Evolutionary conservation across 169 alveolate species (phyloP), one percentile per base, ranked within the genome.

Genomic region (Neospora caninum): DNA sequence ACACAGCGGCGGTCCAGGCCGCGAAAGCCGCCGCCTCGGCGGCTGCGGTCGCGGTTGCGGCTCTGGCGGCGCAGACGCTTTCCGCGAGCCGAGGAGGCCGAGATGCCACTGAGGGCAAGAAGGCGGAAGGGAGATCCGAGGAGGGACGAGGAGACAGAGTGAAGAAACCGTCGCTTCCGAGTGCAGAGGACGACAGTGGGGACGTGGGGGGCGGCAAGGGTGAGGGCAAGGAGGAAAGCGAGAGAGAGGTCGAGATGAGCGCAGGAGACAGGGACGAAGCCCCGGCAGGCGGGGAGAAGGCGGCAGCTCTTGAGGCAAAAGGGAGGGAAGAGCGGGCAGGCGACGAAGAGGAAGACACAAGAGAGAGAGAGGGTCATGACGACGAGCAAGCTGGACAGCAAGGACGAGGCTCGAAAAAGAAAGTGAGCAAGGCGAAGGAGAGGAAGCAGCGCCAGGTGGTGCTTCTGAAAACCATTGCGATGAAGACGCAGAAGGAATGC

Each of bases 381-480:
- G 89, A 82, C 93, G 67, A 82, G 67, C 69, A 36, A 69, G 93
- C 70, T 39, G 91, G 49, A 9, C 53, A 69, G 88, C 88, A 88
- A 49, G 38, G 34, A 41, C 64, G 38, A 78, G 54, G 41, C 73
- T 84, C 87, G 82, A 87, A 83, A n/a, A 84, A 70, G 93, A 91
- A 80, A 27, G 64, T 93, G 93, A 69, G 89, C 82, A 91, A 91
- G 80, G 80, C 54, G 69, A 91, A 91, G 42, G 89, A 67, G 0
- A 64, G 80, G 41, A 93, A 87, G 83, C 95, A 93, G 42, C 95
- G 87, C 91, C 95, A 93, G 86, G 73, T 86, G 91, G 73, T 45
- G 84, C 93, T 93, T 93, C 93, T 93, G 83, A 67, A 54, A 64
- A 86, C 89, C 91, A 58, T 93, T 45, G 95, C 86, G 84, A 80